Percentiles rank a stretch among this genome's conserved stretches.
Conservation (phyloP, 768 basidiomycete species). For the Auricularia sp. region DNA sequence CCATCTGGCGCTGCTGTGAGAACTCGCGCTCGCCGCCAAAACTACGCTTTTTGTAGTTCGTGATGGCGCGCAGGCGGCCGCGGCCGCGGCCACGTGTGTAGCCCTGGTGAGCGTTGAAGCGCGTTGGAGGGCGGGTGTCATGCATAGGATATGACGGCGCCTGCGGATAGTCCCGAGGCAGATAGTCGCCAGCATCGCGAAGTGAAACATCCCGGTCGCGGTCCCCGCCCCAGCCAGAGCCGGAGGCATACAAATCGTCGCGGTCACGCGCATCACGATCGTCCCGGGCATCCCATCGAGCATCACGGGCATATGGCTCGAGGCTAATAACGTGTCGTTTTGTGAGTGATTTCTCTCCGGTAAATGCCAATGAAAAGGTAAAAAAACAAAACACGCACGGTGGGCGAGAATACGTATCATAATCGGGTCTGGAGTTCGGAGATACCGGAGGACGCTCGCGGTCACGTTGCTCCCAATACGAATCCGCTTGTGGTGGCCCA, state of each 20-base stretch:
- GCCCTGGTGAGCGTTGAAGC: background rate
- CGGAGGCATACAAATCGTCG: too few relatives aligned
- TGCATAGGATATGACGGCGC: too few relatives aligned
- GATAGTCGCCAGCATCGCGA: too few relatives aligned
- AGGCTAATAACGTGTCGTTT: too few relatives aligned
- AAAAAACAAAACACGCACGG: background rate
- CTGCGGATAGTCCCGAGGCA: too few relatives aligned
- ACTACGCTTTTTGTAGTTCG: background rate
- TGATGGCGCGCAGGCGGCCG: background rate
- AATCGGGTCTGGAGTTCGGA: background rate
- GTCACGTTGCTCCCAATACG: background rate
- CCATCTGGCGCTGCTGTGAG: background rate
- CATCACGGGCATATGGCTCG: too few relatives aligned
- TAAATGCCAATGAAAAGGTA: too few relatives aligned
- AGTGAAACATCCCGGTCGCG: too few relatives aligned
- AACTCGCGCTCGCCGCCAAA: background rate
- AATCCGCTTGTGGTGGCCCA: background rate
- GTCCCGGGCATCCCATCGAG: too few relatives aligned
- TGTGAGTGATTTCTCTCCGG: too few relatives aligned
- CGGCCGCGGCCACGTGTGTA: background rate
- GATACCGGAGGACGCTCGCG: background rate
- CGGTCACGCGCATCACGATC: too few relatives aligned
- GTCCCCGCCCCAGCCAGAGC: too few relatives aligned
- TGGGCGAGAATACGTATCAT: background rate
- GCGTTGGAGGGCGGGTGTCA: background rate